Conservation (phyloP, 2,329 filamentous ascomycete genomes). For the Stromatinia cepivora region DNA sequence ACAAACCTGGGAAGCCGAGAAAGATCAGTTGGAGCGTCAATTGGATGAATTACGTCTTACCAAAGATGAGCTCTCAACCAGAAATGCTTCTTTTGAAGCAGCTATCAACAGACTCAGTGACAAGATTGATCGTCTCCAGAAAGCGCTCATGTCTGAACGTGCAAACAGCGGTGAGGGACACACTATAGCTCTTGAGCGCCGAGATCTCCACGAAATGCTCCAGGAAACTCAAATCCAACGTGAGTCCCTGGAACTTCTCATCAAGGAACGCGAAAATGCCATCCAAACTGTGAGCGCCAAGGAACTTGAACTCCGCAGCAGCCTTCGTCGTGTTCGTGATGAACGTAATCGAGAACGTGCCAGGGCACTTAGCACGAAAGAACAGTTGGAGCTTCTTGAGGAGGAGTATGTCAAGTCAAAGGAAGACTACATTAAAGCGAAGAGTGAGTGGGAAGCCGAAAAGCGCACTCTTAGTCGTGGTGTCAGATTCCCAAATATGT, state of each 20-base stretch:
- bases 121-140: slow-evolving; percentile 46
- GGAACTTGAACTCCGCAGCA: slow-evolving; percentile 62
- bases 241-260: slow-evolving; percentile 70
- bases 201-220: slow-evolving; percentile 60
- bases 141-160: slow-evolving; percentile 56
- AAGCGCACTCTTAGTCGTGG: slow-evolving; percentile 44
- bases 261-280: slow-evolving; percentile 66
- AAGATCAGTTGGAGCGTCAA: slow-evolving; percentile 43
- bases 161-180: slow-evolving; percentile 57
- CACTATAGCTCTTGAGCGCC: slow-evolving; percentile 57
- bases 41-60: slow-evolving; percentile 49
- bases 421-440: slow-evolving; percentile 30
- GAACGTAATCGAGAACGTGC: slow-evolving; percentile 53
- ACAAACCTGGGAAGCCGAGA: slow-evolving; percentile 42
- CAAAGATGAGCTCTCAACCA: slow-evolving; percentile 44
- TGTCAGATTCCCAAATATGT: slow-evolving; percentile 45
- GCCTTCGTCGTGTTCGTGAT: slow-evolving; percentile 68
- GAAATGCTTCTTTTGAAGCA: slow-evolving; percentile 47
- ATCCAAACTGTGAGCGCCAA: slow-evolving; percentile 57
- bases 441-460: slow-evolving; percentile 50
- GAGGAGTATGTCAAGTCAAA: slow-evolving; percentile 42
- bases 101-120: slow-evolving; percentile 51
- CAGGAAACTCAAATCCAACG: slow-evolving; percentile 63
- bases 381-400: slow-evolving; percentile 40
- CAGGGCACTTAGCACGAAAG: slow-evolving; percentile 29